Evolutionary conservation across 768 basidiomycete species (phyloP), one percentile per base, ranked within the genome.

Genomic region (Leucosporidium creatinivorum): DNA sequence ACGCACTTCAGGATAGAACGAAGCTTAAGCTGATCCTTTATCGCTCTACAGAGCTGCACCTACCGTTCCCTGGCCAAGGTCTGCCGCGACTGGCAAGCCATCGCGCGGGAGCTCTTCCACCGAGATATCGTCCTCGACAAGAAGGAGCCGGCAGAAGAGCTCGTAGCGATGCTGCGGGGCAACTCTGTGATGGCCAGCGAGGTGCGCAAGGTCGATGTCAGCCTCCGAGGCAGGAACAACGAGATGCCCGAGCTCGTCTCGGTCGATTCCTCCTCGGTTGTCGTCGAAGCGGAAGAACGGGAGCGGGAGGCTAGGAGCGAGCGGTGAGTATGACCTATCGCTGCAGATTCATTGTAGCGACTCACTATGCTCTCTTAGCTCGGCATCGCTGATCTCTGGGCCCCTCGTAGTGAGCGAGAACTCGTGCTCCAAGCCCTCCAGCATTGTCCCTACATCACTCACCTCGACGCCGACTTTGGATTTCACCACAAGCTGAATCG

Each of bases 391-490:
- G 52, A 54, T 17, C 26, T 28, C 13, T 17, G 15, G 8, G 13
- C 33, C 26, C 26, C 28, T 28, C 52, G 52, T 26, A 54, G 52
- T 15, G 52, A 54, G 26, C 52, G 52, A 19, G 52, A 54, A 26
- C 19, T 54, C 26, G 26, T 54, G 13, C 25, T 26, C 13, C 25
- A 54, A 30, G 26, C 30, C 13, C 52, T 54, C 17, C 26, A 54
- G 13, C 56, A 19, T 15, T 67, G 66, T 36, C 50, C 26, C 0
- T n/a, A 28, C 3, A 15, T 71, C 51, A n/a, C 54, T 1, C 49
- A 44, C 0, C 63, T 71, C 48, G 69, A 71, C 58, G 58, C 65
- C 58, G 69, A 71, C 49, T 26, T 68, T 33, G 69, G 69, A 1
- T 71, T 65, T 52, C 65, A 67, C 66, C 36, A 59, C 2, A 33